Percentiles rank a stretch among this genome's conserved stretches.
Conservation (phyloP, 441 rosid species). For the Aleurites moluccanus region DNA sequence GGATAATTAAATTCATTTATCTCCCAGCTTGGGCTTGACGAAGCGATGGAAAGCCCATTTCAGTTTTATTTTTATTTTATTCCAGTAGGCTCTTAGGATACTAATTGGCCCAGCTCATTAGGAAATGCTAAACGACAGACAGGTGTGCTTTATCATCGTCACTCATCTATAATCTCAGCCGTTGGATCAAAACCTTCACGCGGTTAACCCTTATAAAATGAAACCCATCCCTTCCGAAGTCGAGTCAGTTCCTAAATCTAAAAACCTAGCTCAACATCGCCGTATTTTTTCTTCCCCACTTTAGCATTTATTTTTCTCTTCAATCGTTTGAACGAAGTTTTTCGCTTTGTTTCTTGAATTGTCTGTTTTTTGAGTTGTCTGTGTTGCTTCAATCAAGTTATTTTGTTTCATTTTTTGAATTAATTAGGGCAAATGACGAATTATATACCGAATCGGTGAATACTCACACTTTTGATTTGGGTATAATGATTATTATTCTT, state of each 20-base stretch:
- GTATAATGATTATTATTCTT: constrained; percentile 36
- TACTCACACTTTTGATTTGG: constrained; percentile 21
- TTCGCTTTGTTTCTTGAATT: too few species aligned
- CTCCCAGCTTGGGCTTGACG: not conserved
- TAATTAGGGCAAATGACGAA: constrained; percentile 43
- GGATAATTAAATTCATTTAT: too few species aligned
- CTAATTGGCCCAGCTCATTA: not conserved
- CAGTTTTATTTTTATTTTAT: not conserved
- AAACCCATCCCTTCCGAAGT: not conserved
- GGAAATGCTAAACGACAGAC: not conserved
- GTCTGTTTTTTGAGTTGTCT: too few species aligned
- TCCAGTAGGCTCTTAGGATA: not conserved
- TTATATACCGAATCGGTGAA: constrained; percentile 24
- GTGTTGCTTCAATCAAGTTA: not conserved
- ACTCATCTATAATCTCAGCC: not conserved
- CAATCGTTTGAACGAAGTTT: too few species aligned
- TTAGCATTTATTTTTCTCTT: too few species aligned
- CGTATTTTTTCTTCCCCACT: too few species aligned
- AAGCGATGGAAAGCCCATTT: not conserved
- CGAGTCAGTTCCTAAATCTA: not conserved
- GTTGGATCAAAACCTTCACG: not conserved
- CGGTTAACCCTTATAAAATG: not conserved
- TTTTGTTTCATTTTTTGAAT: not conserved
- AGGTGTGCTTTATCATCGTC: too few species aligned
- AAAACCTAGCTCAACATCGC: not conserved